phyloP scores from a whole-genome alignment of 768 basidiomycete species.

The Boletales sp. region DNA sequence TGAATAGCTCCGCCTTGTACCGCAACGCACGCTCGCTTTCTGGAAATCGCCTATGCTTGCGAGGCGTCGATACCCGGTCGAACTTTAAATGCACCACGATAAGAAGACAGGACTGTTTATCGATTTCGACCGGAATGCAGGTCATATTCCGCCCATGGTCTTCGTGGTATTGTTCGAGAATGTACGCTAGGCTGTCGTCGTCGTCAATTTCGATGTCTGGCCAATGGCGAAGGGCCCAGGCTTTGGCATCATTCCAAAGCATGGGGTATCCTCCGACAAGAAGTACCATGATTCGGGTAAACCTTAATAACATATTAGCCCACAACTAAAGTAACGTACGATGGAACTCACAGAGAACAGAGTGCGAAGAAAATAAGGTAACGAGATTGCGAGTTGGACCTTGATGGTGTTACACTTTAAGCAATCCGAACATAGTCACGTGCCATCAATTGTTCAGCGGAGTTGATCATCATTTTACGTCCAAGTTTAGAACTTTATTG shows the following conservation, averaged over 20 bases:
- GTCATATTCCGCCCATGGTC: background rate
- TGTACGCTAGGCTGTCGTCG: background rate
- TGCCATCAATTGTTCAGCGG: too few species aligned
- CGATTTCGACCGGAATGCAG: background rate
- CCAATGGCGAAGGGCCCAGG: constrained; percentile 5
- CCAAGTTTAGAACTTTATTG: too few species aligned
- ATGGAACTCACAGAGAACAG: too few species aligned
- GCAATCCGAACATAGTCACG: too few species aligned
- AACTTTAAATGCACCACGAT: background rate
- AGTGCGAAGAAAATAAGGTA: too few species aligned
- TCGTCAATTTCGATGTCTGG: constrained; percentile 7
- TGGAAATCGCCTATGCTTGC: background rate
- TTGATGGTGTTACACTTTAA: too few species aligned
- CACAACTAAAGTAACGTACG: too few species aligned
- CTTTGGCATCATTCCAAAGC: background rate
- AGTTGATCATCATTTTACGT: too few species aligned
- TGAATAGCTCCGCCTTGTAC: background rate
- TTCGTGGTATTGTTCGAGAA: background rate
- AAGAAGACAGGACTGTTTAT: background rate
- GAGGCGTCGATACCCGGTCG: constrained; percentile 1
- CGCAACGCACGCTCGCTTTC: background rate
- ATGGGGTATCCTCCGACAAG: background rate
- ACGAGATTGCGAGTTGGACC: too few species aligned
- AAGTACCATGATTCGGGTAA: background rate
- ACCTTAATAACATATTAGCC: too few species aligned